Percentiles rank a stretch among this genome's conserved stretches.
Evolutionary conservation across 805 yeast species (phyloP).

Genomic region (Barnettozyma botsteinii): DNA sequence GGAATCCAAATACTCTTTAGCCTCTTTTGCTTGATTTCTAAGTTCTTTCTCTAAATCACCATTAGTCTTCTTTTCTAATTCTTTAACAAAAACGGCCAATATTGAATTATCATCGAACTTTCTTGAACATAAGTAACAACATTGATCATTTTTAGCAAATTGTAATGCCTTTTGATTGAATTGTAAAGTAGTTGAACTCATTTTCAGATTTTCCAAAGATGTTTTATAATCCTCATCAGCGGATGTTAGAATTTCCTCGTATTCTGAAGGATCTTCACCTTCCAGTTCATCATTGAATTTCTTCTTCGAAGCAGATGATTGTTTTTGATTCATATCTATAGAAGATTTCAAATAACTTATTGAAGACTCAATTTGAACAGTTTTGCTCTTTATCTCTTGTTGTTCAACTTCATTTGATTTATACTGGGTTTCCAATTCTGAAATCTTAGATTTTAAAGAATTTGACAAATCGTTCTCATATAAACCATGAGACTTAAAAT

Average conservation of each 20-base stretch:
- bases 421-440: neutral
- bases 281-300: conserved; percentile 20
- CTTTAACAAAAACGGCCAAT: conserved; percentile 23
- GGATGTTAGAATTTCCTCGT: conserved; percentile 43
- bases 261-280: conserved; percentile 40
- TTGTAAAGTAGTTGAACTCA: conserved; percentile 59
- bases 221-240: conserved; percentile 57
- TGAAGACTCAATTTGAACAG: conserved; percentile 18
- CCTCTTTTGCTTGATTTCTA: conserved; percentile 28
- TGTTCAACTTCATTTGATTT: neutral
- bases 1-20: conserved; percentile 26
- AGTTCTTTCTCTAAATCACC: conserved; percentile 29
- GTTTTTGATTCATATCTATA: conserved; percentile 5
- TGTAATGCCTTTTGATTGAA: conserved; percentile 68
- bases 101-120: conserved; percentile 42
- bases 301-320: conserved; percentile 9
- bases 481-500: conserved; percentile 20
- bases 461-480: conserved; percentile 14
- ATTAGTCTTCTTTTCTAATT: conserved; percentile 27
- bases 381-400: conserved; percentile 12
- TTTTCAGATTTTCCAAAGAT: conserved; percentile 60
- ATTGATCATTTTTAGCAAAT: conserved; percentile 47
- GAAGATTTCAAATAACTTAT: conserved; percentile 13
- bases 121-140: conserved; percentile 71
- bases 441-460: conserved; percentile 10